phyloP scores from a whole-genome alignment of 1,139 yeast species.

The Kodamaea ohmeri region DNA sequence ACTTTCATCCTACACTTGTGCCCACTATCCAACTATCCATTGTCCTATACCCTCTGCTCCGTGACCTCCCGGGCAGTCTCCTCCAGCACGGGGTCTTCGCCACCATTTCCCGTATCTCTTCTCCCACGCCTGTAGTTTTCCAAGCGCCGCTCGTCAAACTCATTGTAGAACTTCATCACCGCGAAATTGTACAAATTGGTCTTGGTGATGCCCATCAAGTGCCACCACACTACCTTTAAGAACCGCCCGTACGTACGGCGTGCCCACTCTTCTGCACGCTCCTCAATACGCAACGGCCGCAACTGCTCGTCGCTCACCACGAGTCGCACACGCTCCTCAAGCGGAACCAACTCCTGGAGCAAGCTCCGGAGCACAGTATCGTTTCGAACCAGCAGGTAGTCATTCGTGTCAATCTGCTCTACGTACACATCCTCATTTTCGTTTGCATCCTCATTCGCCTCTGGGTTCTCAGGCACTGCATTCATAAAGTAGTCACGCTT shows the following conservation, averaged over 20 bases:
- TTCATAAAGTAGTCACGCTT: constrained; percentile 59
- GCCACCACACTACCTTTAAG: constrained; percentile 48
- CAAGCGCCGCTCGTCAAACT: constrained; percentile 11
- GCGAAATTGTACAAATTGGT: constrained; percentile 52
- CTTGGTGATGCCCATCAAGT: constrained; percentile 50
- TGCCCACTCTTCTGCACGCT: constrained; percentile 39
- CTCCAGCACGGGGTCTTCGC: constrained; percentile 4
- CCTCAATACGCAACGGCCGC: constrained; percentile 38
- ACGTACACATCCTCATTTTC: constrained; percentile 17
- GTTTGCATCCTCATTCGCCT: constrained; percentile 12
- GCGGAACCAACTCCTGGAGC: constrained; percentile 41
- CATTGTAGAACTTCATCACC: constrained; percentile 40
- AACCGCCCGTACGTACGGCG: constrained; percentile 33
- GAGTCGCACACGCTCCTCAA: constrained; percentile 38
- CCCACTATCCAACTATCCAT: not conserved
- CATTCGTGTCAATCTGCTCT: constrained; percentile 4
- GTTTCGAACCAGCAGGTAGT: constrained; percentile 19
- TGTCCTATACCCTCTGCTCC: constrained; percentile 28
- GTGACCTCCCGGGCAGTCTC: constrained; percentile 21
- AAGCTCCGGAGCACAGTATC: constrained; percentile 41
- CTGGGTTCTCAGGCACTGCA: constrained; percentile 28
- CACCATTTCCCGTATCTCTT: not conserved
- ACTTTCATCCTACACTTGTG: not conserved
- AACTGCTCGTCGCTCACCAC: constrained; percentile 30
- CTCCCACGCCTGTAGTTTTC: constrained; percentile 5